These are phyloP conservation scores for Kwoniella sp. DNA, from an alignment of 768 basidiomycete species.

Conservation along the genomic window DNA sequence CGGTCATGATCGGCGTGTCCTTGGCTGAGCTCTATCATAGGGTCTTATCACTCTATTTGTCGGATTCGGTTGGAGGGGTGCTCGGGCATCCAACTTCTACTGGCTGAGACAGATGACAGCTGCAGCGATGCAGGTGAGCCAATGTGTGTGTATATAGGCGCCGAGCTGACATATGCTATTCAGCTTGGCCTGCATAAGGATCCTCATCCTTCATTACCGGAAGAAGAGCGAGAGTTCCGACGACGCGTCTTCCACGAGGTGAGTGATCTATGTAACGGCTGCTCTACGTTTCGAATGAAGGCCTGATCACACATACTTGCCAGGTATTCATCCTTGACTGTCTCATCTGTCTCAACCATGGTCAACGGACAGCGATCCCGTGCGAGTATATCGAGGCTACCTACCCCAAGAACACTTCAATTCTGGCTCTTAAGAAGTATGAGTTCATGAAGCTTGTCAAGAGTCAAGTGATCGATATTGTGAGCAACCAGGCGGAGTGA, in stretches of 20 bases:
- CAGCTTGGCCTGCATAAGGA: constrained; percentile 41
- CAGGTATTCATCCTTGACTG: constrained; percentile 34
- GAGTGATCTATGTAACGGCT: neutral
- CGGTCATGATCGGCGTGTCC: neutral
- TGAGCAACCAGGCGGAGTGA: neutral
- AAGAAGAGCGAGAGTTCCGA: constrained; percentile 35
- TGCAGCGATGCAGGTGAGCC: constrained; percentile 22
- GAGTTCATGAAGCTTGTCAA: constrained; percentile 35
- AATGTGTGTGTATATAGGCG: neutral
- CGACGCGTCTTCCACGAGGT: constrained; percentile 39
- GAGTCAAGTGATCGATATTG: constrained; percentile 35
- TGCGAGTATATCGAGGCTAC: constrained; percentile 33
- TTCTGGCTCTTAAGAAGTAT: constrained; percentile 21
- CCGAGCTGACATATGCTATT: neutral
- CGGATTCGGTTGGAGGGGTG: constrained; percentile 42
- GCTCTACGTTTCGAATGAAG: too few relatives aligned
- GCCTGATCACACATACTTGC: neutral
- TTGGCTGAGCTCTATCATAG: neutral
- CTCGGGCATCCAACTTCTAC: constrained; percentile 37
- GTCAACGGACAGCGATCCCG: constrained; percentile 33
- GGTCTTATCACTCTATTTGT: constrained; percentile 36
- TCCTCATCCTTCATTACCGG: constrained; percentile 34
- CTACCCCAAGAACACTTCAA: constrained; percentile 18
- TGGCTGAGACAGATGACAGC: constrained; percentile 42
- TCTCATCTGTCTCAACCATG: constrained; percentile 40